A percentile compares a stretch with the other conserved stretches of the same genome.
phyloP scores from a whole-genome alignment of 257 asterid species.

The Ajuga chamaepitys region DNA sequence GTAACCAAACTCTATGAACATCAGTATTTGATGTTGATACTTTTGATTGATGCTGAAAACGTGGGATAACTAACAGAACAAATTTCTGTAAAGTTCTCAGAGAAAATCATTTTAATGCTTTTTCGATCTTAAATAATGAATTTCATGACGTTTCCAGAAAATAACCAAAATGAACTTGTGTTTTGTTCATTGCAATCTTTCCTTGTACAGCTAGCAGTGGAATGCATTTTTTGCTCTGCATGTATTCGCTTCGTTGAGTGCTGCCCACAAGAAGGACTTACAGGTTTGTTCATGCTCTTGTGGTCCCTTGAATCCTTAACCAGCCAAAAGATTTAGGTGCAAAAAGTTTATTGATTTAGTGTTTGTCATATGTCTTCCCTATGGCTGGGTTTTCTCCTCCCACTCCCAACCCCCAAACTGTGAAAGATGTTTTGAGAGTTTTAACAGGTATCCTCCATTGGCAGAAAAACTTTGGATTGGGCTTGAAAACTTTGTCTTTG shows the following conservation, averaged over 20 bases:
- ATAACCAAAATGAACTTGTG: constrained; percentile 10
- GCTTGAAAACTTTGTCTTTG: constrained; percentile 94
- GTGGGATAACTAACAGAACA: background rate
- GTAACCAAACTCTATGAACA: background rate
- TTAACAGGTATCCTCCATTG: constrained; percentile 21
- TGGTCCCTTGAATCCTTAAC: constrained; percentile 15
- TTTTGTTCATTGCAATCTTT: constrained; percentile 14
- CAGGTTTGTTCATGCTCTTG: constrained; percentile 50
- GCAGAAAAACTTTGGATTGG: constrained; percentile 98
- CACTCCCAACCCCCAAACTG: background rate
- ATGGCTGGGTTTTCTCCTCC: background rate
- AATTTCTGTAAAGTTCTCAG: background rate
- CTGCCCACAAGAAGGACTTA: constrained; percentile 99
- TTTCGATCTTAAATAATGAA: background rate
- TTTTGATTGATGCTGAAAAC: constrained; percentile 10
- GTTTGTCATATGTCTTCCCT: constrained; percentile 6
- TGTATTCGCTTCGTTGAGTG: constrained; percentile 99
- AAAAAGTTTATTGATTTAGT: background rate
- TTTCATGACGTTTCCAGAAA: background rate
- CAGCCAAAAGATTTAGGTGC: background rate
- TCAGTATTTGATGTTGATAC: background rate
- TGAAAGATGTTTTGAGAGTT: background rate
- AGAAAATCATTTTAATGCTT: background rate
- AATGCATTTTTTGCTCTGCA: constrained; percentile 99
- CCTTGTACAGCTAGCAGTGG: constrained; percentile 87